Conservation (phyloP, 495 filamentous ascomycete species). For the Tetracladium setigerum region DNA sequence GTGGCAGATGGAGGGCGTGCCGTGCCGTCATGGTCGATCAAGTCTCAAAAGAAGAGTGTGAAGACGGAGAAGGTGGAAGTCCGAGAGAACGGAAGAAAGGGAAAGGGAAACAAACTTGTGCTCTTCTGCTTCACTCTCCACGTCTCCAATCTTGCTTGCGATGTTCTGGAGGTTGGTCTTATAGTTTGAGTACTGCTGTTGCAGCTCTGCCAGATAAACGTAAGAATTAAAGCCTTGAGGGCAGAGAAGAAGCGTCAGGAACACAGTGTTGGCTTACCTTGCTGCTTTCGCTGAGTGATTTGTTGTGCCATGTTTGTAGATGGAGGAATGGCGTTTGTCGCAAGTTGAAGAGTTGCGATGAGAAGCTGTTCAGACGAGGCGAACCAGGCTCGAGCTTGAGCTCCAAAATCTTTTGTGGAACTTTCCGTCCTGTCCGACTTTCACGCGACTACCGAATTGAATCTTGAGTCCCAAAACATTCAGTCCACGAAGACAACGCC, state of each 20-base stretch:
- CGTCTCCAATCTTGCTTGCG: constrained; percentile 82
- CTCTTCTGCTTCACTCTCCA: constrained; percentile 94
- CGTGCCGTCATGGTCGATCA: background rate
- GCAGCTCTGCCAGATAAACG: constrained; percentile 58
- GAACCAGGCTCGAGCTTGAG: too few species aligned
- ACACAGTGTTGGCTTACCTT: constrained; percentile 49
- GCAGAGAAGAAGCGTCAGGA: background rate
- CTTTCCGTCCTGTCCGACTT: background rate
- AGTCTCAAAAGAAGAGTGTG: too few species aligned
- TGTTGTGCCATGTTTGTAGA: constrained; percentile 21
- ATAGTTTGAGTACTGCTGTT: constrained; percentile 88
- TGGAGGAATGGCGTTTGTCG: background rate
- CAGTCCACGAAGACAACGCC: constrained; percentile 3
- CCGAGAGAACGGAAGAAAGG: constrained; percentile 6
- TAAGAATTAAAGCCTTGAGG: background rate
- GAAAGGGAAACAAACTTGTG: constrained; percentile 67
- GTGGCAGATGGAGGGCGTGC: background rate
- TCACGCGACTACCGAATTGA: background rate
- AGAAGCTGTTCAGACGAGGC: too few species aligned
- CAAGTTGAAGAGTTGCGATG: background rate
- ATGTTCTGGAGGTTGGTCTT: constrained; percentile 92
- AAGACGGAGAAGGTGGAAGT: background rate
- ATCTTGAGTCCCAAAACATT: background rate
- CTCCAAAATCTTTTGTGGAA: too few species aligned
- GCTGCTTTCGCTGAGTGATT: constrained; percentile 59